Base-by-base conservation (phyloP, 306 rosid genomes). In the Sindora glabra region DNA sequence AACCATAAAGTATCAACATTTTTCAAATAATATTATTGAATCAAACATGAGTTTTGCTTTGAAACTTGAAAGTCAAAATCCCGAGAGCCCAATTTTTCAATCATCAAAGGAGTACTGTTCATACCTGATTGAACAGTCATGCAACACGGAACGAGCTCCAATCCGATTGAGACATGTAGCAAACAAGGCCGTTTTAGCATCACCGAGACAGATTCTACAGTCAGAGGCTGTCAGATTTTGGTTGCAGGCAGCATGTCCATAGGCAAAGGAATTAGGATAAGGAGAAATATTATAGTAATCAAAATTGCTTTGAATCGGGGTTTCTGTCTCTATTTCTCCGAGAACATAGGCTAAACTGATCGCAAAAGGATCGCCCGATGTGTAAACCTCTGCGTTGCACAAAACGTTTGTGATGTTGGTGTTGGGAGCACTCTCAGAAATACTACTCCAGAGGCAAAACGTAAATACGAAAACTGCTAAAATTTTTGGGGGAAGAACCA, bases 21-120 rank as follows among this genome's bases (percentile, higher is more conserved):
- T 26, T 26, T 26, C 34, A 6, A 6, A 4, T 29, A 9, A 6
- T 26, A 26, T 26, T 2, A 26, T 26, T 26, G 34, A 29, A 29
- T 4, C 8, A 29, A 29, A 29, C 34, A n/a, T n/a, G n/a, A n/a
- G n/a, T n/a, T n/a, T 4, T 4, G 5, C 0, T 29, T 25, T 7
- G 42, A 34, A 55, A 54, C 37, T 39, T n/a, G 37, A 36, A 53
- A 51, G 13, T 8, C 33, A 3, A 49, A 55, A 17, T 10, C n/a
- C 27, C 18, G 29, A 11, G 40, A 50, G 8, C 14, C 56, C 47
- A 0, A 19, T 5, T 38, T 7, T 21, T 68, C 68, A 80, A 54
- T 86, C 71, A 14, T 78, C 75, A 74, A 89, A 83, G 14, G 95
- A 87, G 81, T 83, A 86, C 61, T 83, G 92, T 72, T 89, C 92